phyloP scores from a whole-genome alignment of 352 stramenopile species.

The Aphanomyces euteiches region DNA sequence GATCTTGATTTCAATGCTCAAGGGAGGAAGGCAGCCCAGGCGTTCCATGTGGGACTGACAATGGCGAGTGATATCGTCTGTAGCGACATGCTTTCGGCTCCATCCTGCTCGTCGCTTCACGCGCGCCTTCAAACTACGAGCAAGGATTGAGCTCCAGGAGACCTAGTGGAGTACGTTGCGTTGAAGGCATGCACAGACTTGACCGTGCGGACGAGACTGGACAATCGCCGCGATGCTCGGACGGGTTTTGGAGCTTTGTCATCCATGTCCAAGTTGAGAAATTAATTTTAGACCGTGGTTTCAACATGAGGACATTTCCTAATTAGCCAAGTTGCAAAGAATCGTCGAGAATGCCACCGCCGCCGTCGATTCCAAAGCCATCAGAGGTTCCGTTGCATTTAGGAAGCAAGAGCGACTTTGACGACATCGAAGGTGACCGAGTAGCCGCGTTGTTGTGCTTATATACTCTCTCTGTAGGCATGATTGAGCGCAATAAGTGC shows the following conservation, averaged over 20 bases:
- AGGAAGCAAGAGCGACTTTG: slow-evolving; percentile 78
- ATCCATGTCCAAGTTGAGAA: neutral
- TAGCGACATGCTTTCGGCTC: slow-evolving; percentile 13
- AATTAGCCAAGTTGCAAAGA: neutral
- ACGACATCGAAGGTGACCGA: slow-evolving; percentile 50
- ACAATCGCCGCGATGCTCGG: neutral
- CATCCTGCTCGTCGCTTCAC: slow-evolving; percentile 11
- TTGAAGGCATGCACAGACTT: slow-evolving; percentile 4
- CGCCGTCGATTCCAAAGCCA: slow-evolving; percentile 5
- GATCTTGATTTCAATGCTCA: slow-evolving; percentile 23
- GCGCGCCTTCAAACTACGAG: slow-evolving; percentile 1
- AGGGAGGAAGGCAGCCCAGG: neutral
- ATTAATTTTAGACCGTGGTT: too few relatives aligned
- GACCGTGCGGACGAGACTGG: slow-evolving; percentile 4
- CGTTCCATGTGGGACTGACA: slow-evolving; percentile 20
- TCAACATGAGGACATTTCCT: neutral
- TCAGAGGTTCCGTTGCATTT: slow-evolving; percentile 44
- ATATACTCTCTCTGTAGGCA: slow-evolving; percentile 50
- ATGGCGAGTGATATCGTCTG: slow-evolving; percentile 19
- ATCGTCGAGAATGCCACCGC: neutral
- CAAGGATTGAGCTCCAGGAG: neutral
- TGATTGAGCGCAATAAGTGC: slow-evolving; percentile 83
- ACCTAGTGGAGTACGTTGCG: neutral
- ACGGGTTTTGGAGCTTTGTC: neutral
- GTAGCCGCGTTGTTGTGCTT: neutral